A percentile compares a stretch with the other conserved stretches of the same genome.
These are phyloP conservation scores for Penicillium expansum DNA, from an alignment of 2,329 filamentous ascomycete genomes.

Conservation along the genomic window DNA sequence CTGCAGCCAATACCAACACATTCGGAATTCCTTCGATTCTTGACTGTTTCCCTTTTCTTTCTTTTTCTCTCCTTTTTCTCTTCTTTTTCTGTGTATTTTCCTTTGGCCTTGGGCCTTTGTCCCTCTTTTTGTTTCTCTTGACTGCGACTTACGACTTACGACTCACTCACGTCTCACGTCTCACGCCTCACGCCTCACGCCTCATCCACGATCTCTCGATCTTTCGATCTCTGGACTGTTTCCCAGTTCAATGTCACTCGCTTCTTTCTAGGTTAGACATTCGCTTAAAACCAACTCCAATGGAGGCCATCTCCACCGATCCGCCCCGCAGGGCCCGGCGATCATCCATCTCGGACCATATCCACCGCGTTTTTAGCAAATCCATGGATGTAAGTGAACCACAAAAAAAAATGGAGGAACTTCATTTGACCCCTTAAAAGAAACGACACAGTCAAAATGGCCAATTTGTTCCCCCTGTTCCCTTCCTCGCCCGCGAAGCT, in stretches of 20 bases:
- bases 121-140: neutral
- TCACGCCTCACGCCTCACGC: neutral
- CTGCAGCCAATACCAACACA: slow-evolving; percentile 9
- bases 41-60: neutral
- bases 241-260: slow-evolving; percentile 3
- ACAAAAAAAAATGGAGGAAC: neutral
- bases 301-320: slow-evolving; percentile 14
- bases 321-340: slow-evolving; percentile 20
- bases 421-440: slow-evolving; percentile 8
- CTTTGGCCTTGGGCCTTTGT: neutral
- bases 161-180: neutral
- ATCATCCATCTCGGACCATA: slow-evolving; percentile 24
- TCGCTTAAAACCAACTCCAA: neutral
- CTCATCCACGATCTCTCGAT: neutral
- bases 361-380: slow-evolving; percentile 20
- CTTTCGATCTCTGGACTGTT: neutral
- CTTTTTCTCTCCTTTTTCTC: neutral
- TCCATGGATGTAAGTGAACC: slow-evolving; percentile 16
- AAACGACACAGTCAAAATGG: slow-evolving; percentile 7
- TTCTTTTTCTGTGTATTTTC: neutral
- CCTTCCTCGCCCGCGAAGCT: neutral
- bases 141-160: neutral
- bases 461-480: neutral
- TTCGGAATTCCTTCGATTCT: slow-evolving; percentile 16
- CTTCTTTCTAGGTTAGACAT: neutral